A percentile compares a stretch with the other conserved stretches of the same genome.
Conservation (phyloP, 208 protist species). For the Tetramitus jugosus region DNA sequence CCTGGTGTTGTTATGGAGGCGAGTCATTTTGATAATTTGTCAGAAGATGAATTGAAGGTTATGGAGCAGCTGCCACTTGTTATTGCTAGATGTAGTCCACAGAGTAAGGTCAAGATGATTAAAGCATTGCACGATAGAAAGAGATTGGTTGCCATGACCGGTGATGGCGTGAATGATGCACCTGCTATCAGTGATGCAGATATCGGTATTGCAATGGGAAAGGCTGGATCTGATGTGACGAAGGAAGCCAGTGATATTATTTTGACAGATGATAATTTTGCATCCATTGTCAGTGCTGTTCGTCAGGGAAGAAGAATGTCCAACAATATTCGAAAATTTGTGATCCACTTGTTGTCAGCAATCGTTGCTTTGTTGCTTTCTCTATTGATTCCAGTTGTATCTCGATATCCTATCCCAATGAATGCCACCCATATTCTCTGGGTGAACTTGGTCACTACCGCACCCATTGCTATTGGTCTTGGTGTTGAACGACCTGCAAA, state of each 20-base stretch:
- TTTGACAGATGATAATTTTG: constrained; percentile 91
- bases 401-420: constrained; percentile 52
- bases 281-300: constrained; percentile 84
- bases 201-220: constrained; percentile 78
- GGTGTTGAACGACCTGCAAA: background rate
- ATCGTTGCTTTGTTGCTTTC: constrained; percentile 57
- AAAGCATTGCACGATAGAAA: constrained; percentile 65
- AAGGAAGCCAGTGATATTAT: constrained; percentile 57
- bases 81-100: constrained; percentile 69
- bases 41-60: constrained; percentile 51
- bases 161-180: constrained; percentile 78
- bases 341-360: constrained; percentile 67
- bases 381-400: constrained; percentile 63
- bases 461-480: background rate
- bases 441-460: constrained; percentile 74
- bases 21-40: constrained; percentile 62
- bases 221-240: constrained; percentile 65
- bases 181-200: constrained; percentile 73
- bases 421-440: constrained; percentile 79
- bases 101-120: constrained; percentile 79
- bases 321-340: constrained; percentile 74
- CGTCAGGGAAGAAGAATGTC: constrained; percentile 68
- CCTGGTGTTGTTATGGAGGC: constrained; percentile 36
- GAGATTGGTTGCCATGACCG: constrained; percentile 68
- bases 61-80: constrained; percentile 66